Evolutionary conservation across 371 early-diverging fungal species (phyloP).

Genomic region (Actinomucor elegans): DNA sequence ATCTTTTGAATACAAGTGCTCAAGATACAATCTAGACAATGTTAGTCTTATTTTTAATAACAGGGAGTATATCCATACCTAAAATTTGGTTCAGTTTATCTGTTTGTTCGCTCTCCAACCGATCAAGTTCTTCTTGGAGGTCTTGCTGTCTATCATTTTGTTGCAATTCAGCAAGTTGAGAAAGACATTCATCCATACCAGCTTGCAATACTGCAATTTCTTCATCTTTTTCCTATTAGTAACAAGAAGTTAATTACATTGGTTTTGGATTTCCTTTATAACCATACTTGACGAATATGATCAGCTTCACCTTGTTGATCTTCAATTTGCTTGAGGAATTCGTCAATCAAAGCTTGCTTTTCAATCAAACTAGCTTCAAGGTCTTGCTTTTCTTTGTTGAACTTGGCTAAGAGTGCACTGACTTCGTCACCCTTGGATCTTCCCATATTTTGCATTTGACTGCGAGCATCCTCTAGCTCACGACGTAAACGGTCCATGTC

Average conservation of each 20-base stretch:
- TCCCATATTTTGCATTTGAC: constrained; percentile 75
- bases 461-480: constrained; percentile 76
- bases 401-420: constrained; percentile 70
- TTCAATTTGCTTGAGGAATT: constrained; percentile 66
- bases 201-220: constrained; percentile 89
- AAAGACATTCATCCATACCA: constrained; percentile 93
- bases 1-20: constrained; percentile 84
- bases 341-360: constrained; percentile 55
- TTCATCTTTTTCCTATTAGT: constrained; percentile 72
- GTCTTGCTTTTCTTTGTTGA: constrained; percentile 81
- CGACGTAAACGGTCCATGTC: constrained; percentile 79
- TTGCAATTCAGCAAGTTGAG: constrained; percentile 80
- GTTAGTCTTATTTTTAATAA: neutral
- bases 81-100: constrained; percentile 80
- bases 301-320: constrained; percentile 72
- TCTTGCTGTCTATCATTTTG: constrained; percentile 59
- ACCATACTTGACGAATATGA: constrained; percentile 53
- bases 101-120: constrained; percentile 65
- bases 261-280: too few species aligned
- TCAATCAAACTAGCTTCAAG: constrained; percentile 65
- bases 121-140: constrained; percentile 67
- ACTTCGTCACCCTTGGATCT: constrained; percentile 81
- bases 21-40: constrained; percentile 75
- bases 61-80: constrained; percentile 40
- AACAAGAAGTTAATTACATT: too few species aligned